phyloP scores from a whole-genome alignment of 129 eudicot genomes.

The Pseudognaphalium luteoalbum region DNA sequence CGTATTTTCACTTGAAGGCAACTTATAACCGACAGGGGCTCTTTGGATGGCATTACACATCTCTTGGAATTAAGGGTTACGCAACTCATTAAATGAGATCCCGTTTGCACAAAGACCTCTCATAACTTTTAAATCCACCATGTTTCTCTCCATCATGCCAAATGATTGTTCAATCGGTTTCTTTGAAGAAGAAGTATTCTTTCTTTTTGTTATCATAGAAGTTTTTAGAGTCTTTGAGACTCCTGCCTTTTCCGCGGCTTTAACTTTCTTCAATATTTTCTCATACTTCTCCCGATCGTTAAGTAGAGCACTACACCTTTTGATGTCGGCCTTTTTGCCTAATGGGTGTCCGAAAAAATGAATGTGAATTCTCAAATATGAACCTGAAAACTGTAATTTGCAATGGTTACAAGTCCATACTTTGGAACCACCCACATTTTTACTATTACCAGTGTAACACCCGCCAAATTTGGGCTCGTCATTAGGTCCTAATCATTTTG shows the following conservation, averaged over 20 bases:
- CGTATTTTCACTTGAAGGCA: no score
- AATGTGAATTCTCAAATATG: slow-evolving; percentile 24
- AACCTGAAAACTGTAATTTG: background rate
- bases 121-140: background rate
- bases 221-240: background rate
- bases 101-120: no score
- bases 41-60: no score
- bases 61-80: no score
- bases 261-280: background rate
- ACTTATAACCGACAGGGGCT: no score
- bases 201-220: background rate
- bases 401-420: slow-evolving; percentile 27
- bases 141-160: background rate
- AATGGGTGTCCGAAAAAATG: slow-evolving; percentile 10
- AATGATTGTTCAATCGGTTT: background rate
- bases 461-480: no score
- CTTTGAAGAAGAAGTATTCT: background rate
- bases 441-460: background rate
- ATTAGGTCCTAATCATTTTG: no score
- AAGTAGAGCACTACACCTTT: background rate
- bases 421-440: background rate
- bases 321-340: slow-evolving; percentile 9
- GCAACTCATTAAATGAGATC: no score
- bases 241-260: background rate
- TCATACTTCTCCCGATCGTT: background rate